phyloP scores from a whole-genome alignment of 148 eudicot genomes.

The Arctostaphylos glauca region DNA sequence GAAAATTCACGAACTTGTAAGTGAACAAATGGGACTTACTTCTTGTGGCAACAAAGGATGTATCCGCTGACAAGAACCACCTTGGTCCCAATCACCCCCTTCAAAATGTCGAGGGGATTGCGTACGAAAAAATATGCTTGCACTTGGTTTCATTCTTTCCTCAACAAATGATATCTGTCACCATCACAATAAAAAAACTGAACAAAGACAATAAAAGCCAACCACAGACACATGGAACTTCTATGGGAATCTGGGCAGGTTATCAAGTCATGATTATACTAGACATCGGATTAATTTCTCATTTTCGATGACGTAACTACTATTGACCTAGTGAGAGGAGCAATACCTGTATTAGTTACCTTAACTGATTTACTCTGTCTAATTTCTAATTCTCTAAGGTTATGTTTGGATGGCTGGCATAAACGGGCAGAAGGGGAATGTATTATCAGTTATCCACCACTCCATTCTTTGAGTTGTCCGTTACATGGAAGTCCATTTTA shows the following conservation, averaged over 20 bases:
- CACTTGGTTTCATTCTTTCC: constrained; percentile 45
- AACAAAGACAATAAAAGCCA: not conserved
- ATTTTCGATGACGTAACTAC: no score
- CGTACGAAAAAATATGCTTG: constrained; percentile 62
- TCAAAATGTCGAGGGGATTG: constrained; percentile 98
- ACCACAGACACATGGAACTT: not conserved
- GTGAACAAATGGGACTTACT: constrained; percentile 28
- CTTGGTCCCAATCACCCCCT: constrained; percentile 97
- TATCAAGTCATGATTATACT: no score
- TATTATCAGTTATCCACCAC: not conserved
- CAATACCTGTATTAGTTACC: not conserved
- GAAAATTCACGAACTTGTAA: not conserved
- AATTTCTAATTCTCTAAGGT: not conserved
- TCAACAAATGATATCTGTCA: constrained; percentile 59
- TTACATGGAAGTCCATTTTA: not conserved
- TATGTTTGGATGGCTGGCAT: not conserved
- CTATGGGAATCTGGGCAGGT: not conserved
- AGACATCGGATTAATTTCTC: not conserved
- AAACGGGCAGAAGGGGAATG: not conserved
- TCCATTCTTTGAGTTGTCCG: not conserved
- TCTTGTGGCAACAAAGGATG: constrained; percentile 57
- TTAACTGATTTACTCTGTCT: not conserved
- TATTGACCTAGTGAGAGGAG: no score
- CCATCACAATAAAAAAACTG: not conserved
- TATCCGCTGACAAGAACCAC: constrained; percentile 77